Conservation (phyloP, 163 green algal species). For the Volvox carteri region DNA sequence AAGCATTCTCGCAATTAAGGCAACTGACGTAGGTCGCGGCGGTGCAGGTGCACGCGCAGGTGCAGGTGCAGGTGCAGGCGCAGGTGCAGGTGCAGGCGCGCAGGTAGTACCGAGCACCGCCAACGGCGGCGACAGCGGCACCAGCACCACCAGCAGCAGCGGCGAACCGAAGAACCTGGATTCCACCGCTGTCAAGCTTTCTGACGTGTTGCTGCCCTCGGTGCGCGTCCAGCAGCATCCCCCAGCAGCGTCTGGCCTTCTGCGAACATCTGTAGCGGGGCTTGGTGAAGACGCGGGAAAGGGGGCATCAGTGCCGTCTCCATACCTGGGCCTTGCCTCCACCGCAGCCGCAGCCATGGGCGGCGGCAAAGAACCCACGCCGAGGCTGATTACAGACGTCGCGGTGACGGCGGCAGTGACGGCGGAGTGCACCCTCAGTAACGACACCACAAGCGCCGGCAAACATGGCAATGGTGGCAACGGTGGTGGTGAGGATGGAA, state of each 20-base stretch:
- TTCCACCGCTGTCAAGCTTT: not conserved
- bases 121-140: not conserved
- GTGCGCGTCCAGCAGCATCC: not conserved
- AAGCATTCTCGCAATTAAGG: not conserved
- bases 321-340: no score
- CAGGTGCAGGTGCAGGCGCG: not conserved
- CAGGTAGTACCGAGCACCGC: not conserved
- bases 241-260: no score
- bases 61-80: not conserved
- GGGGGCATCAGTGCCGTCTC: no score
- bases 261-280: not conserved
- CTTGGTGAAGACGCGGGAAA: no score
- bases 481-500: not conserved
- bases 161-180: not conserved
- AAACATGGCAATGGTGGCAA: not conserved
- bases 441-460: no score
- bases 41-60: not conserved
- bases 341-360: not conserved
- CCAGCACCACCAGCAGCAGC: not conserved
- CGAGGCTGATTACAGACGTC: not conserved
- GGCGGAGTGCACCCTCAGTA: no score
- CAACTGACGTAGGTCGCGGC: not conserved
- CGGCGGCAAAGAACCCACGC: not conserved
- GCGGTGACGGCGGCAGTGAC: no score
- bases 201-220: not conserved